These are phyloP conservation scores for Aspergillus conjunctus DNA, from an alignment of 495 filamentous ascomycete genomes.

Conservation along the genomic window DNA sequence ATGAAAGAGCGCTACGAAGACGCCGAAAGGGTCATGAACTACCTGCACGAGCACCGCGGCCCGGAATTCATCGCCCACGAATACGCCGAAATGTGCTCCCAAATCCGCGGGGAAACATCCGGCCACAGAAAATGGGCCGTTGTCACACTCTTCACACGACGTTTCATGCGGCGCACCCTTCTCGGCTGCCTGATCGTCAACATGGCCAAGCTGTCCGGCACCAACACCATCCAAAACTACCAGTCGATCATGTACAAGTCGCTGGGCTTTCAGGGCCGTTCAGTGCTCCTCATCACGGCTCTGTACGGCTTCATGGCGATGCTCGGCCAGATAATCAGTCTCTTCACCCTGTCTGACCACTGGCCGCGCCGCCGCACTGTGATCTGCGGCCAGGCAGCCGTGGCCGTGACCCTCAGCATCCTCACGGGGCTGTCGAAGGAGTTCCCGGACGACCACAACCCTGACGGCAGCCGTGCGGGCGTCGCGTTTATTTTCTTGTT, in stretches of 20 bases:
- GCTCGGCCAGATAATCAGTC: neutral
- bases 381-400: neutral
- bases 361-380: neutral
- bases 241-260: neutral
- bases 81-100: neutral
- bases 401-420: neutral
- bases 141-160: neutral
- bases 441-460: neutral
- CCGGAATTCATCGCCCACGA: neutral
- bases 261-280: neutral
- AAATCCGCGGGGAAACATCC: neutral
- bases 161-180: neutral
- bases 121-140: neutral
- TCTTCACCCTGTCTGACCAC: neutral
- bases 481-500: neutral
- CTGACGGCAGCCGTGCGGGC: neutral
- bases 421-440: neutral
- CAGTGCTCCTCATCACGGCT: neutral
- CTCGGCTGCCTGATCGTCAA: neutral
- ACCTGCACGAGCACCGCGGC: neutral
- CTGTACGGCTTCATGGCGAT: neutral
- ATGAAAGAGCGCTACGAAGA: neutral
- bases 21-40: neutral
- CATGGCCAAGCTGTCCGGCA: neutral
- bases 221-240: neutral